Conservation (phyloP, 768 basidiomycete genomes). For the Suillus sp. region DNA sequence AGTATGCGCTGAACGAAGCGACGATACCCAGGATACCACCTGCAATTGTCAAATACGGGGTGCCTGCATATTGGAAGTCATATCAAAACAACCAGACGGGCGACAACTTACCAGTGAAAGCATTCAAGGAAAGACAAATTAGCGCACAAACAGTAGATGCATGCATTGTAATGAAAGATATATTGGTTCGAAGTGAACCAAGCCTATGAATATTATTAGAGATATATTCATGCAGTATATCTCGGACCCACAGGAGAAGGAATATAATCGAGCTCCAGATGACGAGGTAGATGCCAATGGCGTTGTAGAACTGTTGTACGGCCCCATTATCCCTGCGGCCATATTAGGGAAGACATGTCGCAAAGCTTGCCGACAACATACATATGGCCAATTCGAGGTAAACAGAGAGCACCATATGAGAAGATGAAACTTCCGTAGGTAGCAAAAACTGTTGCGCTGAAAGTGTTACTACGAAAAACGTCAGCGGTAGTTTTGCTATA, state of each 20-base stretch:
- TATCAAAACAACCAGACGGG: neutral
- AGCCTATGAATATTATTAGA: constrained; percentile 18
- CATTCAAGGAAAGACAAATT: constrained; percentile 22
- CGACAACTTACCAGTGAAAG: constrained; percentile 26
- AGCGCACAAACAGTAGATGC: constrained; percentile 26
- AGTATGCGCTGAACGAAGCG: constrained; percentile 30
- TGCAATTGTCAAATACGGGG: constrained; percentile 24
- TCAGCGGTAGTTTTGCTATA: neutral
- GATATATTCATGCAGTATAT: neutral
- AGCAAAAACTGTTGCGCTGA: constrained; percentile 28
- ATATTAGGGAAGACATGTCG: constrained; percentile 4
- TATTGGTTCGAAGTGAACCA: constrained; percentile 27
- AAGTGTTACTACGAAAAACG: constrained; percentile 26
- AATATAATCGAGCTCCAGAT: constrained; percentile 32
- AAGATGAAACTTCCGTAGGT: constrained; percentile 33
- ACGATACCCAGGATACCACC: constrained; percentile 28
- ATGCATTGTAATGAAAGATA: constrained; percentile 23
- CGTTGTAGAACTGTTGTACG: constrained; percentile 24
- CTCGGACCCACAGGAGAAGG: constrained; percentile 22
- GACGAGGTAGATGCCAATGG: constrained; percentile 29
- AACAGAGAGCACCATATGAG: constrained; percentile 29
- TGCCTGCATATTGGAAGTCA: constrained; percentile 18
- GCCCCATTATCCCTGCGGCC: constrained; percentile 20
- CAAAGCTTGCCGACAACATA: constrained; percentile 11
- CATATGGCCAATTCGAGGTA: constrained; percentile 28